A percentile compares a stretch with the other conserved stretches of the same genome.
Conservation (phyloP, 352 stramenopile genomes). For the Lagenidium giganteum region DNA sequence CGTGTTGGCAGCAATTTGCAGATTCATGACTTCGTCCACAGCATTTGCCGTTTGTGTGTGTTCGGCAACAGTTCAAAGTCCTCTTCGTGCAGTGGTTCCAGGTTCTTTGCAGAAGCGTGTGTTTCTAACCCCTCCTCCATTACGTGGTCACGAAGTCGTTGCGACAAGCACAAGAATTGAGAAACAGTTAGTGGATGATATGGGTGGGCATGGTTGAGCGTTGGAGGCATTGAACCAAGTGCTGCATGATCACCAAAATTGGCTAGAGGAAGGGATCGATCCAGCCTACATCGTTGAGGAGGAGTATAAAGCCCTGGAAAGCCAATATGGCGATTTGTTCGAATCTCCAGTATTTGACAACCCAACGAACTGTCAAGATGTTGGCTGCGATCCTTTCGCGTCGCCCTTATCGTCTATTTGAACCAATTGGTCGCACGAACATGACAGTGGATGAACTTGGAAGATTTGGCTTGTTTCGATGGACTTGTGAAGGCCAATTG, state of each 20-base stretch:
- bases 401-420: neutral
- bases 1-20: slow-evolving; percentile 9
- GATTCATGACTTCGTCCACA: slow-evolving; percentile 13
- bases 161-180: slow-evolving; percentile 8
- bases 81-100: slow-evolving; percentile 3
- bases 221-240: slow-evolving; percentile 10
- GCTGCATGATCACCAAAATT: neutral
- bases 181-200: slow-evolving; percentile 23
- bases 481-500: slow-evolving; percentile 2
- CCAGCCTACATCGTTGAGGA: slow-evolving; percentile 2
- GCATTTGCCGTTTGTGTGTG: slow-evolving; percentile 13
- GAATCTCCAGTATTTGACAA: neutral
- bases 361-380: slow-evolving; percentile 4
- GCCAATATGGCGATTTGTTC: slow-evolving; percentile 1
- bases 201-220: slow-evolving; percentile 18
- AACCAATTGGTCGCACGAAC: slow-evolving; percentile 2
- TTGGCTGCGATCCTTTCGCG: slow-evolving; percentile 6
- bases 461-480: slow-evolving; percentile 16
- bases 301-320: neutral
- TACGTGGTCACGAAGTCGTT: slow-evolving; percentile 8
- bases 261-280: slow-evolving; percentile 1
- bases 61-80: slow-evolving; percentile 5
- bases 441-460: slow-evolving; percentile 13
- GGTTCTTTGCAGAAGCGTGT: slow-evolving; percentile 1
- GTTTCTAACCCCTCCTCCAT: slow-evolving; percentile 2